phyloP scores from a whole-genome alignment of 2,329 filamentous ascomycete species.

The Arthrobotrys pseudoclavata region DNA sequence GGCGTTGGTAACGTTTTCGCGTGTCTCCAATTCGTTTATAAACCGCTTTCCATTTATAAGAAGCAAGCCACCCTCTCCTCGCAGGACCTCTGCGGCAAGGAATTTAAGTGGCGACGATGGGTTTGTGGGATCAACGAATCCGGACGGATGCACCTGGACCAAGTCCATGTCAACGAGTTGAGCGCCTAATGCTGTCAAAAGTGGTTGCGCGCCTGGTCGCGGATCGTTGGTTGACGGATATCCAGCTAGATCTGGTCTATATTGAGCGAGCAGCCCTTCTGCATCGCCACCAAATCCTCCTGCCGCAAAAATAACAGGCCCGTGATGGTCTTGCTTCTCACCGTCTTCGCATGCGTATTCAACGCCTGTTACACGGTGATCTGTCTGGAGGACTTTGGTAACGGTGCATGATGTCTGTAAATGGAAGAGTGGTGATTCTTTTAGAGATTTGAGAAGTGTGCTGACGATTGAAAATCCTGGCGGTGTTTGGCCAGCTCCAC shows the following conservation, averaged over 20 bases:
- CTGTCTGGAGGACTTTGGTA: constrained; percentile 68
- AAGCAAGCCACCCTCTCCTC: constrained; percentile 75
- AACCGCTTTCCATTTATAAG: constrained; percentile 70
- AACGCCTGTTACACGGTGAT: constrained; percentile 69
- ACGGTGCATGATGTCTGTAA: constrained; percentile 72
- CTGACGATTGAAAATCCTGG: constrained; percentile 74
- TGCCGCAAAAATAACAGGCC: constrained; percentile 73
- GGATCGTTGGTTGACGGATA: constrained; percentile 76
- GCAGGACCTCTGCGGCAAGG: constrained; percentile 74
- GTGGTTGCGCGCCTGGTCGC: constrained; percentile 70
- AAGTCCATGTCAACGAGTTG: constrained; percentile 68
- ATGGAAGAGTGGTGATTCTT: constrained; percentile 69
- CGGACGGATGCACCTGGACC: constrained; percentile 76
- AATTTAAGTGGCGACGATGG: constrained; percentile 71
- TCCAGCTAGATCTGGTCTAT: constrained; percentile 73
- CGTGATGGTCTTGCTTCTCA: constrained; percentile 66
- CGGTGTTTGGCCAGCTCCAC: constrained; percentile 71
- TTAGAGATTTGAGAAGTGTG: constrained; percentile 71
- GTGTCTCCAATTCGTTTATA: constrained; percentile 74
- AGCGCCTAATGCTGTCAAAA: constrained; percentile 67
- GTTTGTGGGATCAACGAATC: constrained; percentile 73
- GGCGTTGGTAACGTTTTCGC: constrained; percentile 71
- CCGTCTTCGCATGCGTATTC: constrained; percentile 67
- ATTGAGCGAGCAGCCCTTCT: constrained; percentile 71
- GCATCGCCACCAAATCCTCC: constrained; percentile 76